Base-by-base conservation (phyloP, 164 flowering plant genomes). In the Stephania yunnanensis region DNA sequence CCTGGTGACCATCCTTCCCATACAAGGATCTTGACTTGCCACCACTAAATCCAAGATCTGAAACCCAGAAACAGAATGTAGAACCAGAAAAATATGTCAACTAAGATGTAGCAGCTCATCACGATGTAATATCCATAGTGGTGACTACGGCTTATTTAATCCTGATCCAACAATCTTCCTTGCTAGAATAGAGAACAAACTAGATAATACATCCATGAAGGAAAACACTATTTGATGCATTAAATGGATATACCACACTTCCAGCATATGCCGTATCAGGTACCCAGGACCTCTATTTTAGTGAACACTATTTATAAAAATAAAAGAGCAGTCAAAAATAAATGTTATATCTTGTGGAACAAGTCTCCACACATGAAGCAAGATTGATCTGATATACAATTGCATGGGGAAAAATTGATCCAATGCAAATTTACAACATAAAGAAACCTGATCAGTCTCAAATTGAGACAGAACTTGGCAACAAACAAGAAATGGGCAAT, bases 11-110 rank as follows among this genome's bases (percentile, higher is more conserved):
- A 0, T 96, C 97, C 80, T 86, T 91, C 7, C 89, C 87, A 76
- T 89, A 96, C 85, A 94, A 76, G 15, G 98, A 88, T 85, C 87
- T 96, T 22, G 97, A 83, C 81, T 96, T 96, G 74, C 97, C 99
- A 80, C 89, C 85, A 36, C 69, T 70, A 77, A 90, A 87, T 74
- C 98, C 97, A 69, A 96, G 89, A 77, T 90, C 99, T 96, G 90
- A 73, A 78, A 81, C 68, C 55, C 84, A 78, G 22, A 46, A 52
- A 74, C 13, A 55, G 15, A 25, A 15, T 58, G 72, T 4, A 69
- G 63, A 69, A 73, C 46, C 30, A 70, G 73, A 55, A 29, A 44
- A 70, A 25, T 42, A 8, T 58, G 12, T 44, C 44, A 65, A 63
- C 55, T 50, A 50, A 15, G 64, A 58, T 58, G 15, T 6, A 58